Percentiles rank a stretch among this genome's conserved stretches.
Evolutionary conservation across 768 basidiomycete species (phyloP).

Genomic region (Neoboletus magnificus): DNA sequence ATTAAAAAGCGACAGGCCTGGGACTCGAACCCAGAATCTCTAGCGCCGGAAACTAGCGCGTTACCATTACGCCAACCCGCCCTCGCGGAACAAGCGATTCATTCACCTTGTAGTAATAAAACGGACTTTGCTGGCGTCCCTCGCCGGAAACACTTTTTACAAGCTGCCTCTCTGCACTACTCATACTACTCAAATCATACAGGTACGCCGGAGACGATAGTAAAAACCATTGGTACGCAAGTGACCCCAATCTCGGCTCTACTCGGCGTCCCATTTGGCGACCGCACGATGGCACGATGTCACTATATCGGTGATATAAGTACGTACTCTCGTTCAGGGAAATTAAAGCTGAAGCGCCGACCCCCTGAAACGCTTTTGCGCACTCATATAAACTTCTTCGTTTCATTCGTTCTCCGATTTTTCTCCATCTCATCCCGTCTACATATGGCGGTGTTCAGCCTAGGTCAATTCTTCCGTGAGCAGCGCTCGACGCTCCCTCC

Average conservation of each 20-base stretch:
- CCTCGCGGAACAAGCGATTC: neutral
- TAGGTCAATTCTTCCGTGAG: slow-evolving; percentile 13
- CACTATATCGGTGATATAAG: neutral
- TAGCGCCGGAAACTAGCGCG: slow-evolving; percentile 65
- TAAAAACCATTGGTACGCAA: neutral
- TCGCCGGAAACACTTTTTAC: neutral
- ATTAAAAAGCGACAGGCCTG: slow-evolving; percentile 52
- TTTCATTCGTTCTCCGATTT: neutral
- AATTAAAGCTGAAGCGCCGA: neutral
- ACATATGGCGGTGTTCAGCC: neutral
- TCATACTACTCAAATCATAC: too few relatives aligned
- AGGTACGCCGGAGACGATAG: neutral
- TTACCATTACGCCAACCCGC: slow-evolving; percentile 65
- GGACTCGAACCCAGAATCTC: slow-evolving; percentile 64
- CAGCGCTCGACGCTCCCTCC: slow-evolving; percentile 18
- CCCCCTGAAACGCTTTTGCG: neutral
- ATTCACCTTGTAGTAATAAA: too few relatives aligned
- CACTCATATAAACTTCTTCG: neutral
- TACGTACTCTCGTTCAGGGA: neutral
- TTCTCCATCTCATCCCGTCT: neutral
- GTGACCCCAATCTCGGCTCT: neutral
- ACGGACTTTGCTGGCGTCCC: neutral
- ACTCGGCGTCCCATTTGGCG: neutral
- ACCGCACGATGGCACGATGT: neutral
- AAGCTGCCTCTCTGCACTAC: too few relatives aligned